Evolutionary conservation across 108 stramenopile genomes (phyloP).

Genomic region (Halocafeteria seosinensis): DNA sequence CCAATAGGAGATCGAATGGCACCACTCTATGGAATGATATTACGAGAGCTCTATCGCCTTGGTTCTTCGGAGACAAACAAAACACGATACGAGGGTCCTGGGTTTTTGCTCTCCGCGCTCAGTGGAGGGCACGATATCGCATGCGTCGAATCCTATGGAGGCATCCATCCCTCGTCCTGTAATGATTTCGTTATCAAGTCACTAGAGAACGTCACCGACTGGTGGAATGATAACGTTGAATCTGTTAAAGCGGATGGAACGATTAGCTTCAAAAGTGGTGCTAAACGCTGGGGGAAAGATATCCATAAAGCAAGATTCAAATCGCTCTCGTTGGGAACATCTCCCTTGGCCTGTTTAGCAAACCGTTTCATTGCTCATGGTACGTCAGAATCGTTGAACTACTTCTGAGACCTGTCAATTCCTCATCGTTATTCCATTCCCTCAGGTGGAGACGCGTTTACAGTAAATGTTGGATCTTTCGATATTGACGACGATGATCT

Average conservation of each 20-base stretch:
- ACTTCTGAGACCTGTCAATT: too few species aligned
- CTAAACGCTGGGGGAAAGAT: neutral
- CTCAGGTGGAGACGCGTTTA: slow-evolving; percentile 1
- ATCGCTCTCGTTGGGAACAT: neutral
- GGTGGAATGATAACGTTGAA: too few species aligned
- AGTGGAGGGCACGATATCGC: neutral
- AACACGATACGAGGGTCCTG: neutral
- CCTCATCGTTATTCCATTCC: too few species aligned
- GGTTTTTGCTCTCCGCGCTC: too few species aligned
- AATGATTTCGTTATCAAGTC: neutral
- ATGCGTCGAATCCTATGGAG: neutral
- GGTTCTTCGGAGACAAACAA: neutral
- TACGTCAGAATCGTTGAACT: too few species aligned
- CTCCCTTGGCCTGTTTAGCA: slow-evolving; percentile 6
- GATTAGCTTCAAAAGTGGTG: too few species aligned
- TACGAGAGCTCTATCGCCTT: neutral
- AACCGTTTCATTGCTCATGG: slow-evolving; percentile 2
- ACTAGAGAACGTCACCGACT: neutral
- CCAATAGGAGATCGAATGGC: neutral
- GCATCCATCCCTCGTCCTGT: neutral
- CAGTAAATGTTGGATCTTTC: slow-evolving; percentile 6
- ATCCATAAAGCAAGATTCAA: slow-evolving; percentile 1
- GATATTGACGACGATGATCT: too few species aligned
- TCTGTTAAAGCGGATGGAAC: too few species aligned
- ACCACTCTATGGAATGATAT: neutral